Conservation (phyloP, 345 rosid species). For the Gossypium mustelinum region DNA sequence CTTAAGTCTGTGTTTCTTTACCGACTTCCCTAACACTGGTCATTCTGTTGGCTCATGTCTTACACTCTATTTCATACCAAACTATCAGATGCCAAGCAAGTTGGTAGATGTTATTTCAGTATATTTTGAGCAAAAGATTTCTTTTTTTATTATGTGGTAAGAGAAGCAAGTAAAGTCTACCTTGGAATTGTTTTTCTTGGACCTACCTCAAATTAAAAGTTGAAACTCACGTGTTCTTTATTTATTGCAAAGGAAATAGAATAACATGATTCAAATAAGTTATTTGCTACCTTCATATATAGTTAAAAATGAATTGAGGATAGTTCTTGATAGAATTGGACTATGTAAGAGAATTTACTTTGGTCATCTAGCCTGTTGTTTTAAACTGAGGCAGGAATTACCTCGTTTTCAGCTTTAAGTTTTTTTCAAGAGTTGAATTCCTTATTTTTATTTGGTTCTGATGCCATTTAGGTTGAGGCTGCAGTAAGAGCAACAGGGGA, state of each 20-base stretch:
- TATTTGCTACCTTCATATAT: neutral
- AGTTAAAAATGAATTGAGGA: neutral
- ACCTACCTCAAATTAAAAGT: neutral
- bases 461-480: constrained; percentile 52
- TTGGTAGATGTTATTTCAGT: neutral
- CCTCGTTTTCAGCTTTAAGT: neutral
- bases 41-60: neutral
- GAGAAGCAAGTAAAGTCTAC: neutral
- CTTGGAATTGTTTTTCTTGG: neutral
- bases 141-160: neutral
- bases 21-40: neutral
- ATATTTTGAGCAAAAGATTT: neutral
- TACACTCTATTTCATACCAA: neutral
- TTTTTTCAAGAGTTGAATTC: neutral
- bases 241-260: neutral
- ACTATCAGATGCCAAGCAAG: neutral
- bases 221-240: neutral
- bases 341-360: neutral
- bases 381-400: neutral
- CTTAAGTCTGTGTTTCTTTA: neutral
- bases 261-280: neutral
- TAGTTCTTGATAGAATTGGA: neutral
- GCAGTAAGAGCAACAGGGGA: constrained; percentile 78
- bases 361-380: neutral
- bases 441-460: constrained; percentile 13